phyloP scores from a whole-genome alignment of 1,284 basidiomycete genomes.

The Papiliotrema flavescens region DNA sequence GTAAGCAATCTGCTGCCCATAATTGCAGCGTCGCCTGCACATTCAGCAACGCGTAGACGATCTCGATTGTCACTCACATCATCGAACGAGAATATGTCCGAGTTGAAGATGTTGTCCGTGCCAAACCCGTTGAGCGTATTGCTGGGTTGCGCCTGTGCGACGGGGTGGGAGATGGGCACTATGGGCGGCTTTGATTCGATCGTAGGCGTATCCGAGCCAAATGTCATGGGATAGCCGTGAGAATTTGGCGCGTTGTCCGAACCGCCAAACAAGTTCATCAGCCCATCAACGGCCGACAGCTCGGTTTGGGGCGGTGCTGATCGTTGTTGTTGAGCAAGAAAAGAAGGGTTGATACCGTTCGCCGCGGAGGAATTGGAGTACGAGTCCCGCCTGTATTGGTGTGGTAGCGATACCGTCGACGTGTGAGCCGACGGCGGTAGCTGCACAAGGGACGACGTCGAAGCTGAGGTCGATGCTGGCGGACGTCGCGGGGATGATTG shows the following conservation, averaged over 20 bases:
- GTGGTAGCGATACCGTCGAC: neutral
- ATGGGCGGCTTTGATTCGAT: neutral
- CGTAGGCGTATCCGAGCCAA: neutral
- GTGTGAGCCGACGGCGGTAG: neutral
- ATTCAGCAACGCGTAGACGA: slow-evolving; percentile 1
- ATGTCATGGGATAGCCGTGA: neutral
- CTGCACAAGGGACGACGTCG: too few species aligned
- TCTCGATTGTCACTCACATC: slow-evolving; percentile 14
- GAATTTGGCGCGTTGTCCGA: neutral
- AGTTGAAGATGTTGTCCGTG: slow-evolving; percentile 9
- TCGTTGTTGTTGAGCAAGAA: neutral
- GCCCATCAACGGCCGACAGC: slow-evolving; percentile 4
- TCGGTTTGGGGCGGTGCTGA: neutral
- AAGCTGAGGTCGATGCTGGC: neutral
- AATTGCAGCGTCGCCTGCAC: slow-evolving; percentile 27
- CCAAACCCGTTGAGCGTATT: neutral
- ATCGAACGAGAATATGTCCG: slow-evolving; percentile 17
- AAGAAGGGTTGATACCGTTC: neutral
- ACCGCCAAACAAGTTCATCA: slow-evolving; percentile 1
- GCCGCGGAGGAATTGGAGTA: neutral
- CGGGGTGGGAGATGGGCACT: neutral
- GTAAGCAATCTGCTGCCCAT: slow-evolving; percentile 32
- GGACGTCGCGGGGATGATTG: neutral
- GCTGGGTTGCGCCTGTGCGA: neutral
- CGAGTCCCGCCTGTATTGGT: neutral